These are phyloP conservation scores for Calonectria montana DNA, from an alignment of 2,329 filamentous ascomycete species.

Conservation along the genomic window DNA sequence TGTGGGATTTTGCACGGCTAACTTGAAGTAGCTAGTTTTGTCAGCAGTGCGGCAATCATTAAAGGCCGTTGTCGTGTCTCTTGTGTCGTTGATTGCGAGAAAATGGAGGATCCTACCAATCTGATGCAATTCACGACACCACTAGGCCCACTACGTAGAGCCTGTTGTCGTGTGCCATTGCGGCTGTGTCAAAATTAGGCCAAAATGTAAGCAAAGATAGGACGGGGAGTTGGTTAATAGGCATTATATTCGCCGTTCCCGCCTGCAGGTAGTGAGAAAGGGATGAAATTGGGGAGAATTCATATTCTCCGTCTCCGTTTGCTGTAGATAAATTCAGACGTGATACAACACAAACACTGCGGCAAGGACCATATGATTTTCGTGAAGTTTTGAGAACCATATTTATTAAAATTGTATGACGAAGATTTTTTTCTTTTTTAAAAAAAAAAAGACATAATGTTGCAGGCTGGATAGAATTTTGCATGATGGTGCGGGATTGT, in stretches of 20 bases:
- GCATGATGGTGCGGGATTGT: background rate
- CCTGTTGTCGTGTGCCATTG: background rate
- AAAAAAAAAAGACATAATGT: background rate
- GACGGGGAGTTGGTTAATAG: background rate
- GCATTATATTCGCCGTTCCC: background rate
- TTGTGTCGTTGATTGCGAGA: background rate
- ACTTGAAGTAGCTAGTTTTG: background rate
- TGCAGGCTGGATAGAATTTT: too few species aligned
- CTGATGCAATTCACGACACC: background rate
- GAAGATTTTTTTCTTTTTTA: too few species aligned
- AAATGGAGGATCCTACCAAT: background rate
- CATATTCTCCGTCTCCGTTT: background rate
- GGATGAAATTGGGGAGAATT: background rate
- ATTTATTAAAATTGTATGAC: too few species aligned
- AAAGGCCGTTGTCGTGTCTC: too few species aligned
- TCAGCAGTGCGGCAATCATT: background rate
- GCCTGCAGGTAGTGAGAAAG: background rate
- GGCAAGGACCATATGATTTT: too few species aligned
- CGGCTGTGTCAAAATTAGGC: background rate
- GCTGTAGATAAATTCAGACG: background rate
- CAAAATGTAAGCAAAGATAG: background rate
- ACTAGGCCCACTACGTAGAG: background rate
- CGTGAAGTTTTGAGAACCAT: too few species aligned
- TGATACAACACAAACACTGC: background rate
- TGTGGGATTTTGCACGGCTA: background rate